A percentile compares a stretch with the other conserved stretches of the same genome.
These are phyloP conservation scores for Leccinum longicurvipes DNA, from an alignment of 768 basidiomycete genomes.

Conservation along the genomic window DNA sequence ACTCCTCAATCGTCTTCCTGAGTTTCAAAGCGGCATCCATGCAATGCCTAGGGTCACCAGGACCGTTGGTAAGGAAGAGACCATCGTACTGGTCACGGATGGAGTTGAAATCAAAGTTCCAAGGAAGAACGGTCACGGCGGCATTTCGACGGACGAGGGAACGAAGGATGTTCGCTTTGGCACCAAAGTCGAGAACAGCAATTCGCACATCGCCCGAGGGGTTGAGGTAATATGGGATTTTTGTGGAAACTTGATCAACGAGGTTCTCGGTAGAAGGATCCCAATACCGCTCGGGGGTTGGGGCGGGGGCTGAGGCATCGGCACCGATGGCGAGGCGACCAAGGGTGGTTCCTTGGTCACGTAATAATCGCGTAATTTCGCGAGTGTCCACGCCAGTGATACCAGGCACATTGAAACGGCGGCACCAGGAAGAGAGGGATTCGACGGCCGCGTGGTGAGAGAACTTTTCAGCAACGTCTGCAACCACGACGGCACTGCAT, in stretches of 20 bases:
- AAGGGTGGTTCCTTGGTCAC: slow-evolving; percentile 96
- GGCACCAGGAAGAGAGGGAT: slow-evolving; percentile 90
- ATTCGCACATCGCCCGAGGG: slow-evolving; percentile 84
- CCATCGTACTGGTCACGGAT: slow-evolving; percentile 91
- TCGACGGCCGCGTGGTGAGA: slow-evolving; percentile 95
- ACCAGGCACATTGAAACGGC: slow-evolving; percentile 83
- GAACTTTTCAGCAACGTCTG: slow-evolving; percentile 91
- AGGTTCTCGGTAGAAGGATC: slow-evolving; percentile 91
- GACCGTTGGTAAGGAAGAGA: slow-evolving; percentile 94
- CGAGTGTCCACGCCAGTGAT: slow-evolving; percentile 98
- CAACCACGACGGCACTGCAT: slow-evolving; percentile 89
- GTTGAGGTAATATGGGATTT: slow-evolving; percentile 80
- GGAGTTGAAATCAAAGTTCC: slow-evolving; percentile 95
- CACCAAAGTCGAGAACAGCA: slow-evolving; percentile 95
- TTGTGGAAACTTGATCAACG: slow-evolving; percentile 90
- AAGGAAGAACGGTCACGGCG: slow-evolving; percentile 91
- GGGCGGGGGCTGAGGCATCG: slow-evolving; percentile 59
- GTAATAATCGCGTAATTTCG: slow-evolving; percentile 88
- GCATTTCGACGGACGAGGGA: slow-evolving; percentile 89
- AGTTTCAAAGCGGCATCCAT: slow-evolving; percentile 81
- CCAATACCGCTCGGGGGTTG: slow-evolving; percentile 76
- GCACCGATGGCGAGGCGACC: slow-evolving; percentile 84
- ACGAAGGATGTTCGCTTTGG: slow-evolving; percentile 95
- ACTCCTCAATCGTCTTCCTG: slow-evolving; percentile 78
- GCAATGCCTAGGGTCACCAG: slow-evolving; percentile 89